phyloP scores from a whole-genome alignment of 495 filamentous ascomycete species.

The Penicillium manginii region DNA sequence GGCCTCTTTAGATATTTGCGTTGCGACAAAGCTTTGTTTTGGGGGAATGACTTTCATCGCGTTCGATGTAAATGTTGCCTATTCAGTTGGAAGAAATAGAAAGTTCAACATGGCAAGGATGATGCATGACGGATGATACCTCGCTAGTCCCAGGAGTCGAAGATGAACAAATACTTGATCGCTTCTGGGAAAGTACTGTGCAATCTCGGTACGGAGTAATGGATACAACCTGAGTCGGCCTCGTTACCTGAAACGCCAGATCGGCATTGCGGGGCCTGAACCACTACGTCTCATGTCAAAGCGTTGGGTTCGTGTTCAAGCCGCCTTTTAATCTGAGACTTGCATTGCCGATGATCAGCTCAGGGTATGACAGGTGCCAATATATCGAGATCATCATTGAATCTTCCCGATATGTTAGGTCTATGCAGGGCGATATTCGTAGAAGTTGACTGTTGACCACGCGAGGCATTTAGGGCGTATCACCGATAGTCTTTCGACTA shows the following conservation, averaged over 20 bases:
- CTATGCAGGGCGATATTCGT: neutral
- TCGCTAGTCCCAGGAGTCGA: neutral
- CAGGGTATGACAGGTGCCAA: neutral
- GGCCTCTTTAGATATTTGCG: neutral
- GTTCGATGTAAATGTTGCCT: neutral
- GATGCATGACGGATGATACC: neutral
- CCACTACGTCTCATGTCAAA: neutral
- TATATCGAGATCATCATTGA: neutral
- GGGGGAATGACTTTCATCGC: no score
- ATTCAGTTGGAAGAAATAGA: neutral
- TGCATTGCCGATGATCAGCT: neutral
- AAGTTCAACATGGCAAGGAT: neutral
- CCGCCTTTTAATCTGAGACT: neutral
- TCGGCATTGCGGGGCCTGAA: constrained; percentile 11
- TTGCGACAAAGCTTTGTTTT: neutral
- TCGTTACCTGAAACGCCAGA: constrained; percentile 9
- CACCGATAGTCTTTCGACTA: no score
- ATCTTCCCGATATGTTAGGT: constrained; percentile 2
- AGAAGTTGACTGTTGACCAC: neutral
- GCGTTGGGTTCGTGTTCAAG: neutral
- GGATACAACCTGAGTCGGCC: neutral
- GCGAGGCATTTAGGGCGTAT: no score
- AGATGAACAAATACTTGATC: neutral
- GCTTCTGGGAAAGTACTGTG: neutral
- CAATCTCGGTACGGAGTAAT: neutral